Base-by-base conservation (phyloP, 2,329 filamentous ascomycete genomes). In the Aspergillus quadricinctus region DNA sequence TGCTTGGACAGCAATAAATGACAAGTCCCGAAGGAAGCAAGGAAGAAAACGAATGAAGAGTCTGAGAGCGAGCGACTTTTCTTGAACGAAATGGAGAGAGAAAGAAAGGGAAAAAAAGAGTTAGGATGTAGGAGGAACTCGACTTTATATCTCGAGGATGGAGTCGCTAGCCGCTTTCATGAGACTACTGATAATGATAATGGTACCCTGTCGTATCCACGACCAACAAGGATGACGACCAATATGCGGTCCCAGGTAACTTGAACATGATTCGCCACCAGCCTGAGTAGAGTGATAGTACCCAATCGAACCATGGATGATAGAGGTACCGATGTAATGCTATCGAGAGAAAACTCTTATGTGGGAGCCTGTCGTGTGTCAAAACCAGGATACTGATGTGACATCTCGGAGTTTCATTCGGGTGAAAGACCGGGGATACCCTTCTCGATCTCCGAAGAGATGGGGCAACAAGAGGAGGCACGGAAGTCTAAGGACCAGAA, bases 401-500 rank as follows among this genome's bases (percentile, higher is more conserved):
- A 69, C 69, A 69, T 67, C 49, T 43, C 54, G 58, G 49, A 57
- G 68, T 68, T 59, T 61, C 65, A 69, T 70, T 60, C 50, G 50
- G 48, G 52, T 54, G 29, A 54, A 37, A 40, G 54, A 48, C 55
- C 60, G 51, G 61, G 51, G 54, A 29, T 57, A 50, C 46, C 57
- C 57, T 60, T 55, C 28, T 49, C 19, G 53, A 28, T 28, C 56
- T 56, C 46, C 27, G 37, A 46, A 19, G 52, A 27, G 7, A 40
- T 37, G n/a, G 46, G 51, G 17, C 46, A 45, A 51, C 19, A 41
- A 41, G 28, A 21, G 11, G 43, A 41, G 21, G 51, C 49, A 49
- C 59, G 57, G 61, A 21, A 54, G 8, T 48, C 14, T 37, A 25
- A 48, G 29, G 4, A 41, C 28, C 19, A 21, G 35, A 10, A 50